Conservation (phyloP, 805 yeast genomes). For the Ogataea sp. region DNA sequence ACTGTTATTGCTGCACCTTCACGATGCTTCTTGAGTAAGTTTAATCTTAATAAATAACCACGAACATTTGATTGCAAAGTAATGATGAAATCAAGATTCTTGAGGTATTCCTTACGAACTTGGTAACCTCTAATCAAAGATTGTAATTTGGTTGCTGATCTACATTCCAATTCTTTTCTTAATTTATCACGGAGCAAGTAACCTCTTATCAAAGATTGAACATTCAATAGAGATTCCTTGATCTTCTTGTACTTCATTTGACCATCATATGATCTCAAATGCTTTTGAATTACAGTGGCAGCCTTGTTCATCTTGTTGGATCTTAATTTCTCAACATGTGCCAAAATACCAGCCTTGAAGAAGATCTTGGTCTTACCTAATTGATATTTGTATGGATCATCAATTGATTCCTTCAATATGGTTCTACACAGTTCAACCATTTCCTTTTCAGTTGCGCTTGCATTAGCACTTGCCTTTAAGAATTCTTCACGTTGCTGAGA, state of each 20-base stretch:
- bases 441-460: constrained; percentile 46
- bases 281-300: constrained; percentile 81
- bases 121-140: constrained; percentile 49
- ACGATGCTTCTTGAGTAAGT: constrained; percentile 40
- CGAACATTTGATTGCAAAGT: constrained; percentile 40
- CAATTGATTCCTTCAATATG: constrained; percentile 57
- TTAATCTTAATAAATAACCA: constrained; percentile 47
- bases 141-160: constrained; percentile 68
- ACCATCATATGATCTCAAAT: constrained; percentile 55
- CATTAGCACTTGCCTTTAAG: constrained; percentile 41
- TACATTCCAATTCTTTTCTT: constrained; percentile 44
- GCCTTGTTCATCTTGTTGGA: constrained; percentile 68
- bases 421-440: constrained; percentile 59
- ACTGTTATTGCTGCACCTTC: constrained; percentile 59
- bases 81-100: constrained; percentile 30
- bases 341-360: constrained; percentile 95
- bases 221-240: constrained; percentile 40
- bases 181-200: constrained; percentile 45
- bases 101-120: constrained; percentile 32
- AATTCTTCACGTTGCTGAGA: constrained; percentile 62
- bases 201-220: constrained; percentile 65
- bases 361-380: constrained; percentile 90
- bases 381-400: constrained; percentile 67
- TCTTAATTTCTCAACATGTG: constrained; percentile 79
- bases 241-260: constrained; percentile 53